These are phyloP conservation scores for Fusarium setosum DNA, from an alignment of 2,329 filamentous ascomycete genomes.

Conservation along the genomic window DNA sequence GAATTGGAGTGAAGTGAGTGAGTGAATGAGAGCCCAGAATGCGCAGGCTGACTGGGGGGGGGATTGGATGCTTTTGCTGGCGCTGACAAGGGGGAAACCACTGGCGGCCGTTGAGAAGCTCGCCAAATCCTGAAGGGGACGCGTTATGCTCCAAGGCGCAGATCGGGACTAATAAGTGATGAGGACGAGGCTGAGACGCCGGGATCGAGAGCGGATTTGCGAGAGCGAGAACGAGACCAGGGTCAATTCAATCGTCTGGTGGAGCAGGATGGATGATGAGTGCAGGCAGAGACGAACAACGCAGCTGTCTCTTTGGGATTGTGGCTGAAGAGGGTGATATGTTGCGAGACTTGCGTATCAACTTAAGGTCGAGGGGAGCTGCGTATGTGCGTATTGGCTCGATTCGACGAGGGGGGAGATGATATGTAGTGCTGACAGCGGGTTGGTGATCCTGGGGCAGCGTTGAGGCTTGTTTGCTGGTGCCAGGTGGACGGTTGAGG, in stretches of 20 bases:
- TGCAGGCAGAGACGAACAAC: no score
- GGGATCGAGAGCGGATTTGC: constrained; percentile 10
- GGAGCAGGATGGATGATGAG: not conserved
- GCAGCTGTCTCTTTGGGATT: not conserved
- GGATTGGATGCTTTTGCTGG: constrained; percentile 22
- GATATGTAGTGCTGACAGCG: constrained; percentile 20
- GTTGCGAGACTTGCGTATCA: not conserved
- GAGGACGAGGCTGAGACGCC: constrained; percentile 24
- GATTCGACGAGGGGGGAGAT: not conserved
- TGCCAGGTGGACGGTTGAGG: not conserved
- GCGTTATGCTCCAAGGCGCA: constrained; percentile 34
- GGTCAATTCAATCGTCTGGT: constrained; percentile 1
- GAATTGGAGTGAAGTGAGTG: no score
- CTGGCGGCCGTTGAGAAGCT: constrained; percentile 9
- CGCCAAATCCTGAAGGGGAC: not conserved
- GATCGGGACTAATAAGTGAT: not conserved
- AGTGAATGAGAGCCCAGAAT: constrained; percentile 5
- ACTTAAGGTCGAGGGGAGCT: not conserved
- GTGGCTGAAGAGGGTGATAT: not conserved
- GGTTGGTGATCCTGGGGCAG: not conserved
- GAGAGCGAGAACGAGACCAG: constrained; percentile 34
- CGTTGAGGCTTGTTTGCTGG: constrained; percentile 12
- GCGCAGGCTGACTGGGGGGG: constrained; percentile 25
- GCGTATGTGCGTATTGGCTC: constrained; percentile 17
- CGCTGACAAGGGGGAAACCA: constrained; percentile 27